These are phyloP conservation scores for Fusarium lyarnte DNA, from an alignment of 2,329 filamentous ascomycete genomes.

Conservation along the genomic window DNA sequence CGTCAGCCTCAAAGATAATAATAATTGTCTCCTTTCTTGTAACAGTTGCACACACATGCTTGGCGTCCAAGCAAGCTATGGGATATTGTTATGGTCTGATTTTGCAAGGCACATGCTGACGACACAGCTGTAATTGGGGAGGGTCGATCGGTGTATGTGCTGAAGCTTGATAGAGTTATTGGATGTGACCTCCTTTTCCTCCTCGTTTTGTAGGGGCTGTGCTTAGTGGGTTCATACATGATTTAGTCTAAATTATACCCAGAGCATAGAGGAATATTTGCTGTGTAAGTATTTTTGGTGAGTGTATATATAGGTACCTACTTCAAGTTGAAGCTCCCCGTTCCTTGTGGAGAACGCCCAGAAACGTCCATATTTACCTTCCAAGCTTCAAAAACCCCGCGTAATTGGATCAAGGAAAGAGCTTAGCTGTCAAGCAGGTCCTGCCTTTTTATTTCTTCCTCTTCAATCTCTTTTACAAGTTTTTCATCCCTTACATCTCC, in stretches of 20 bases:
- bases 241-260: not conserved
- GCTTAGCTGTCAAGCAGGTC: not conserved
- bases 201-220: not conserved
- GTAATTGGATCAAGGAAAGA: constrained; percentile 14
- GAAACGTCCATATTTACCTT: constrained; percentile 16
- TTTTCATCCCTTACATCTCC: not conserved
- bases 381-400: constrained; percentile 34
- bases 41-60: constrained; percentile 31
- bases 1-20: constrained; percentile 14
- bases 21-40: not conserved
- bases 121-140: constrained; percentile 28
- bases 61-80: constrained; percentile 38
- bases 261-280: not conserved
- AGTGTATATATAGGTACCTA: not conserved
- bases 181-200: not conserved
- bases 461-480: not conserved
- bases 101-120: constrained; percentile 35
- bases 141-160: not conserved
- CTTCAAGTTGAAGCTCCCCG: constrained; percentile 10
- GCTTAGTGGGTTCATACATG: not conserved
- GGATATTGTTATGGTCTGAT: constrained; percentile 41
- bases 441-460: not conserved
- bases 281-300: not conserved
- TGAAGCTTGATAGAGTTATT: not conserved
- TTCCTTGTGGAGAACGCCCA: constrained; percentile 34